Conservation (phyloP, 75 land plant species). For the Pinus taeda region DNA sequence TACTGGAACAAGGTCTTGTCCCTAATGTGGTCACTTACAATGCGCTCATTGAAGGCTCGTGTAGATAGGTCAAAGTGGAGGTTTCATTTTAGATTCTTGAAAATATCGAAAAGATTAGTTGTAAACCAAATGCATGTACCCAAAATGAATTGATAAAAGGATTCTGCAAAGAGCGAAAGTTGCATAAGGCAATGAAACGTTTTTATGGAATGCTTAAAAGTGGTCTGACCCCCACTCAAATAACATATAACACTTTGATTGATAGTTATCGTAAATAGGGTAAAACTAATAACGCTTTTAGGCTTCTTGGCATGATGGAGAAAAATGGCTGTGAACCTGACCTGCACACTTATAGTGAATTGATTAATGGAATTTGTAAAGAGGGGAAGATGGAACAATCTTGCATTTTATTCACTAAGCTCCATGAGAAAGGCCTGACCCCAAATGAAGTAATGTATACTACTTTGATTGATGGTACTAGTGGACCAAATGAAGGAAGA, state of each 20-base stretch:
- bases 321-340: conserved; percentile 41
- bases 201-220: conserved; percentile 26
- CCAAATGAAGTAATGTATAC: conserved; percentile 64
- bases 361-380: conserved; percentile 50
- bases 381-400: conserved; percentile 34
- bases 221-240: conserved; percentile 22
- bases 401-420: conserved; percentile 22
- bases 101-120: conserved; percentile 42
- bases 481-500: conserved; percentile 36
- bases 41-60: conserved; percentile 59
- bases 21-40: conserved; percentile 62
- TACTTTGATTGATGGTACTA: conserved; percentile 65
- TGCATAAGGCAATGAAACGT: conserved; percentile 35
- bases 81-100: conserved; percentile 41
- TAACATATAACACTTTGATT: conserved; percentile 46
- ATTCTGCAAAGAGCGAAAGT: conserved; percentile 35
- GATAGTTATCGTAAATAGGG: conserved; percentile 38
- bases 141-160: conserved; percentile 66
- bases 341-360: conserved; percentile 41
- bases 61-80: conserved; percentile 32
- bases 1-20: conserved; percentile 31
- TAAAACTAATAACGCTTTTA: conserved; percentile 29
- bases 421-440: conserved; percentile 32
- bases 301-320: conserved; percentile 38
- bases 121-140: conserved; percentile 55